Evolutionary conservation across 345 rosid species (phyloP).

Genomic region (Eucalyptus sideroxylon): DNA sequence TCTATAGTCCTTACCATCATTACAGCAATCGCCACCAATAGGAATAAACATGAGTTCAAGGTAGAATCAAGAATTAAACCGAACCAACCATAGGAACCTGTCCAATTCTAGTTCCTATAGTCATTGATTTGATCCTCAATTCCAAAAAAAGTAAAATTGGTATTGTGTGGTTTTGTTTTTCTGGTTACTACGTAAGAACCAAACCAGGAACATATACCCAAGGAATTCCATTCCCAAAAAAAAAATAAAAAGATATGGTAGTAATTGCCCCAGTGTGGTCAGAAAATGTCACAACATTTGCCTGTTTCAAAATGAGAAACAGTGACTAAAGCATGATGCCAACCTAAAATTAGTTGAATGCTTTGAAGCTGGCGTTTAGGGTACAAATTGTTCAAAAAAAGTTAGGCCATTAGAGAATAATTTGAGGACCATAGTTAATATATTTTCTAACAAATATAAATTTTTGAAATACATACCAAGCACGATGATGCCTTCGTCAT

Average conservation of each 20-base stretch:
- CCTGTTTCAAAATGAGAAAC: no score
- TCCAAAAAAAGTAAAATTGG: neutral
- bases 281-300: no score
- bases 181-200: neutral
- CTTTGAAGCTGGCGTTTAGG: neutral
- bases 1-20: neutral
- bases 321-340: no score
- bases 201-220: neutral
- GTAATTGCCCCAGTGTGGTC: no score
- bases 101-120: fast-evolving
- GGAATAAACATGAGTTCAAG: neutral
- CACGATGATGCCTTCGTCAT: conserved; percentile 11
- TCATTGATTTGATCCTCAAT: neutral
- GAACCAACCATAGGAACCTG: fast-evolving
- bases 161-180: neutral
- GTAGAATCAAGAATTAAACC: neutral
- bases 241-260: no score
- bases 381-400: neutral
- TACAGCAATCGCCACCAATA: neutral
- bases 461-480: neutral
- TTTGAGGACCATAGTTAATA: neutral
- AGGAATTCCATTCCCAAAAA: neutral
- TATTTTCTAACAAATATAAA: neutral
- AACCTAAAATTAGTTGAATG: neutral
- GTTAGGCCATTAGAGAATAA: neutral